A percentile compares a stretch with the other conserved stretches of the same genome.
These are phyloP conservation scores for Fistulinella prunicolor DNA, from an alignment of 768 basidiomycete genomes.

Conservation along the genomic window DNA sequence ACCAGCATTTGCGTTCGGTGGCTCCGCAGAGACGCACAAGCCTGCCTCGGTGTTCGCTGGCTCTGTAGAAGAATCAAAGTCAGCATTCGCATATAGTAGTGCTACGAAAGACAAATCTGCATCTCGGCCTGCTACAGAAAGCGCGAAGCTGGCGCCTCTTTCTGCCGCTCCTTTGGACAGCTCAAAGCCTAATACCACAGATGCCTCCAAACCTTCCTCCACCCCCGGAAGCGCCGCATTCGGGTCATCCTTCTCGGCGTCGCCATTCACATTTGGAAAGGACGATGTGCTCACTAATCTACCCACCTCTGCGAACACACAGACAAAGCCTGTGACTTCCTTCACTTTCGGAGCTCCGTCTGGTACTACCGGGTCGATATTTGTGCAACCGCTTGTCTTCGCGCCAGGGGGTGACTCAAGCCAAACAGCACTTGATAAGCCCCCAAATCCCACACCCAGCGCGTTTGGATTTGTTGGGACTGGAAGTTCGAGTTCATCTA, in stretches of 20 bases:
- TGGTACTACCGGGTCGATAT: slow-evolving; percentile 1
- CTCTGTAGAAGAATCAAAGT: slow-evolving; percentile 1
- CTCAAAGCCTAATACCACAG: neutral
- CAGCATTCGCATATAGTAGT: slow-evolving; percentile 2
- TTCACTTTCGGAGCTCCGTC: slow-evolving; percentile 17
- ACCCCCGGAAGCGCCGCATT: slow-evolving; percentile 8
- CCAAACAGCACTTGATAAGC: slow-evolving; percentile 15
- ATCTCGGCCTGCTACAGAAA: neutral
- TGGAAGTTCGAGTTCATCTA: slow-evolving; percentile 9
- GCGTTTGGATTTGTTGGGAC: slow-evolving; percentile 36
- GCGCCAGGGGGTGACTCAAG: slow-evolving; percentile 4
- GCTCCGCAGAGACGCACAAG: slow-evolving; percentile 6
- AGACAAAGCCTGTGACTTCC: slow-evolving; percentile 30
- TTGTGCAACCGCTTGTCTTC: slow-evolving; percentile 9
- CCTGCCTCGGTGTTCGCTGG: neutral
- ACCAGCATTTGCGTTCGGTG: slow-evolving; percentile 8
- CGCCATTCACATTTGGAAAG: slow-evolving; percentile 18
- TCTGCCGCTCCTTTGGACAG: neutral
- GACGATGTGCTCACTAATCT: slow-evolving; percentile 6
- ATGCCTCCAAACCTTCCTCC: slow-evolving; percentile 2
- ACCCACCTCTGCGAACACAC: slow-evolving; percentile 9
- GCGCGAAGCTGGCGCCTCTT: neutral
- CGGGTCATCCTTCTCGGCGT: slow-evolving; percentile 2
- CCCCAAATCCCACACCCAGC: slow-evolving; percentile 21
- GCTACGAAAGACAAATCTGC: neutral